phyloP scores from a whole-genome alignment of 208 protist species.

The Vickermania ingenoplastis region DNA sequence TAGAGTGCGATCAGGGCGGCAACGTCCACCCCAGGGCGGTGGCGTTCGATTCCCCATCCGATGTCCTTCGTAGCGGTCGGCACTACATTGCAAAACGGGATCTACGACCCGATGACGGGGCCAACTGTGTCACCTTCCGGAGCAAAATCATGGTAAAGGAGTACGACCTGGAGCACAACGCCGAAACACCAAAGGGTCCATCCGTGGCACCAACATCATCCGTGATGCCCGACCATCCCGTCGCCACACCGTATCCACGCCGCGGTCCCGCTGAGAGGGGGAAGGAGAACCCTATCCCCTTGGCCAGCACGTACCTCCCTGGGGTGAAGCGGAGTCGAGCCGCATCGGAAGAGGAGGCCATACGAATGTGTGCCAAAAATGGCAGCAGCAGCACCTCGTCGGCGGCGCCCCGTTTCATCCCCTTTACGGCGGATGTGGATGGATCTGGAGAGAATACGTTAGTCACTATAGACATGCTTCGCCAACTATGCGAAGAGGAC shows the following conservation, averaged over 20 bases:
- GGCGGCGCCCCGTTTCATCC: slow-evolving; percentile 32
- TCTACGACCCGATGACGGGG: slow-evolving; percentile 17
- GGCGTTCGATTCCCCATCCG: slow-evolving; percentile 71
- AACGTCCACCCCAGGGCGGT: slow-evolving; percentile 58
- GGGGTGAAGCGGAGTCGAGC: background rate
- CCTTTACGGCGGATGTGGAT: slow-evolving; percentile 54
- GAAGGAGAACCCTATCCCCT: background rate
- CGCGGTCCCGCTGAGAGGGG: background rate
- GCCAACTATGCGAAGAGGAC: slow-evolving; percentile 35
- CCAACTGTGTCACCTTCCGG: slow-evolving; percentile 62
- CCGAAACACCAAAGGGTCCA: slow-evolving; percentile 15
- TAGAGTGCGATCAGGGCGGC: slow-evolving; percentile 69
- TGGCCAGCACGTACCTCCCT: background rate
- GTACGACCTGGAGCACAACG: slow-evolving; percentile 47
- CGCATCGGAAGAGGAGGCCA: background rate
- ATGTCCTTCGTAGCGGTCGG: slow-evolving; percentile 57
- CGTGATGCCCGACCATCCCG: background rate
- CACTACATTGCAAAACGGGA: slow-evolving; percentile 78
- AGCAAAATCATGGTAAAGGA: slow-evolving; percentile 74
- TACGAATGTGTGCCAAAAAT: background rate
- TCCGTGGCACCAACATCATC: background rate
- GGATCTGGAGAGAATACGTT: slow-evolving; percentile 29
- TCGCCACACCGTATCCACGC: slow-evolving; percentile 1
- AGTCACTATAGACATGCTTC: slow-evolving; percentile 49
- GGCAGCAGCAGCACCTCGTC: background rate